Base-by-base conservation (phyloP, 2,329 filamentous ascomycete species). In the Bipolaris bicolor region DNA sequence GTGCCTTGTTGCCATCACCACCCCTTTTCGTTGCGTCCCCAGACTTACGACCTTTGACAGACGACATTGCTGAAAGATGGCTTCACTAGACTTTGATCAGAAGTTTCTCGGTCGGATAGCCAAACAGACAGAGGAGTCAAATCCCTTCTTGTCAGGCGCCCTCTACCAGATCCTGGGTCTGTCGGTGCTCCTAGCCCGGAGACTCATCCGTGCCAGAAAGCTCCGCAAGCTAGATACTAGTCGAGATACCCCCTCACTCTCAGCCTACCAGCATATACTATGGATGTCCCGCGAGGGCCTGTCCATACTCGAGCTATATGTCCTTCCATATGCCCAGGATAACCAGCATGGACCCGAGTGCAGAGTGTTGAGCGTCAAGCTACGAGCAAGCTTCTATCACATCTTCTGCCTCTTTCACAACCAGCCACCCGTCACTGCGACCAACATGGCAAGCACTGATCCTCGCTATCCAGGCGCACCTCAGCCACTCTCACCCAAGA, bases 371-470 rank as follows among this genome's bases (percentile, higher is more conserved):
- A 89, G 91, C 18, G 91, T 92, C 74, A 99, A 98, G 77, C 84
- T 99, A 13, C 88, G 92, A 58, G 95, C 95, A 15, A 96, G 92
- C 18, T 96, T 98, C 74, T 95, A 96, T 69, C 94, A 99, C 79
- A 92, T 99, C 64, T 97, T 97, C 75, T 95, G 96, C 52, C 84
- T 98, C 11, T 98, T 97, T 73, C 92, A 97, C 80, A 97, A 97
- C 77, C 87, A 91, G 51, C 94, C 94, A 0, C 84, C 89, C 0
- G 85, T 97, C 55, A 75, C 74, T 2, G 64, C 67, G 24, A 70
- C 71, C 9, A 75, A 75, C 55, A 74, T 76, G 69, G 65, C 66
- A 26, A 66, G 66, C 2, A 67, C 67, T 15, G 74, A 76, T 53
- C 60, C 67, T 49, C 65, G 72, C 36, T 52, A 57, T n/a, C 57